A percentile compares a stretch with the other conserved stretches of the same genome.
These are phyloP conservation scores for Pleurotus pulmonarius DNA, from an alignment of 768 basidiomycete genomes.

Conservation along the genomic window DNA sequence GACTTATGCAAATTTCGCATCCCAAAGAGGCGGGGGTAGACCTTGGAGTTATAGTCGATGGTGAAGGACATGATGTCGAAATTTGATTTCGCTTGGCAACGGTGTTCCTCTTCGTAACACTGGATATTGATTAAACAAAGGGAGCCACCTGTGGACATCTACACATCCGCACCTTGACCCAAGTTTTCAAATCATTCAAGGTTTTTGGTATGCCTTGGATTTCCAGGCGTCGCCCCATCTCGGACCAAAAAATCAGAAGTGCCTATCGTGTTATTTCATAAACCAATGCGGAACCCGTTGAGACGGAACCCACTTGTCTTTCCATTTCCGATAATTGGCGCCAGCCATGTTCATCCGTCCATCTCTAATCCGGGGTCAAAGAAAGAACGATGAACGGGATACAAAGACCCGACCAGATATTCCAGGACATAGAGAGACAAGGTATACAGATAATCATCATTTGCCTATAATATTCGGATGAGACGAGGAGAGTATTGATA, in stretches of 20 bases:
- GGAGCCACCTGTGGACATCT: not conserved
- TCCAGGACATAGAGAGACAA: conserved; percentile 26
- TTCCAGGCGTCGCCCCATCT: conserved; percentile 43
- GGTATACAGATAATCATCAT: conserved; percentile 29
- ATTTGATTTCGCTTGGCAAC: conserved; percentile 36
- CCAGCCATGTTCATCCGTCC: conserved; percentile 41
- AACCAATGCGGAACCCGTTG: not conserved
- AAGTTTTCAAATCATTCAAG: conserved; percentile 29
- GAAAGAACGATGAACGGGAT: not conserved
- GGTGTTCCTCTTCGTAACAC: conserved; percentile 37
- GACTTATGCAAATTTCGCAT: too few relatives aligned
- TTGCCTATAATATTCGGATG: conserved; percentile 16
- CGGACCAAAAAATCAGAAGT: conserved; percentile 32
- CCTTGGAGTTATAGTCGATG: too few relatives aligned
- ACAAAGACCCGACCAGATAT: conserved; percentile 26
- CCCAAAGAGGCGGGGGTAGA: too few relatives aligned
- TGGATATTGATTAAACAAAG: conserved; percentile 9
- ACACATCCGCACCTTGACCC: conserved; percentile 29
- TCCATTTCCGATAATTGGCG: conserved; percentile 41
- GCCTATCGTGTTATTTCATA: conserved; percentile 20
- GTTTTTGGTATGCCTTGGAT: conserved; percentile 43
- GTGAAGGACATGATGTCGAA: conserved; percentile 3
- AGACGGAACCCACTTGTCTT: conserved; percentile 23
- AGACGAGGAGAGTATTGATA: not conserved
- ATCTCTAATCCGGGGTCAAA: conserved; percentile 21